A percentile compares a stretch with the other conserved stretches of the same genome.
phyloP scores from a whole-genome alignment of 1,139 yeast species.

The Candida labiduridarum region DNA sequence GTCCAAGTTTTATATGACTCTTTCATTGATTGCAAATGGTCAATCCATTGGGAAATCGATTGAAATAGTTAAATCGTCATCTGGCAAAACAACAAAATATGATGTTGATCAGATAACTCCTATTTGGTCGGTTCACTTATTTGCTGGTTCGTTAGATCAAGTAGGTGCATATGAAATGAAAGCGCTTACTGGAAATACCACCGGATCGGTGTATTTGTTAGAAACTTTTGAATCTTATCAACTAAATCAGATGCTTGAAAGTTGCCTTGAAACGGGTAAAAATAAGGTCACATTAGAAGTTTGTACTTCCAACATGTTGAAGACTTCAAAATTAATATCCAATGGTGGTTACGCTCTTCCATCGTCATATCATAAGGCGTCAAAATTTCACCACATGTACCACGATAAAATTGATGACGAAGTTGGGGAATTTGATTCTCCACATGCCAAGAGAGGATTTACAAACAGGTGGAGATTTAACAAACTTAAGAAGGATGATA shows the following conservation, averaged over 20 bases:
- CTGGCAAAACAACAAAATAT: conserved; percentile 30
- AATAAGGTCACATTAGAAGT: conserved; percentile 25
- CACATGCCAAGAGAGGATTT: conserved; percentile 29
- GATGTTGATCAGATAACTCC: conserved; percentile 23
- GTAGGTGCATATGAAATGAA: conserved; percentile 46
- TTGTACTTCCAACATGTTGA: conserved; percentile 33
- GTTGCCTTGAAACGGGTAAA: not conserved
- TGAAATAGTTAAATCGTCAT: conserved; percentile 18
- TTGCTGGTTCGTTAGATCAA: conserved; percentile 42
- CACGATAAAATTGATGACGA: conserved; percentile 39
- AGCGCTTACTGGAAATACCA: conserved; percentile 28
- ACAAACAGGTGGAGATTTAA: conserved; percentile 43
- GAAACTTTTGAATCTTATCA: conserved; percentile 29
- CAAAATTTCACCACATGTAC: conserved; percentile 24
- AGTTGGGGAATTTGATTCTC: conserved; percentile 34
- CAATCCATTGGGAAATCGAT: conserved; percentile 20
- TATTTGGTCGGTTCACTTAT: conserved; percentile 33
- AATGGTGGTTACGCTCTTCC: conserved; percentile 36
- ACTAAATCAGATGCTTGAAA: conserved; percentile 17
- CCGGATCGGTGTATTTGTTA: conserved; percentile 30
- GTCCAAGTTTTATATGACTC: conserved; percentile 30
- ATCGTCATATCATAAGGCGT: conserved; percentile 30
- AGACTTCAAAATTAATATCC: conserved; percentile 30
- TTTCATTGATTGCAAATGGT: conserved; percentile 37
- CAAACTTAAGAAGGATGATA: conserved; percentile 21